Evolutionary conservation across 495 filamentous ascomycete genomes (phyloP), one percentile per base, ranked within the genome.

Genomic region (Bacidia rubella): DNA sequence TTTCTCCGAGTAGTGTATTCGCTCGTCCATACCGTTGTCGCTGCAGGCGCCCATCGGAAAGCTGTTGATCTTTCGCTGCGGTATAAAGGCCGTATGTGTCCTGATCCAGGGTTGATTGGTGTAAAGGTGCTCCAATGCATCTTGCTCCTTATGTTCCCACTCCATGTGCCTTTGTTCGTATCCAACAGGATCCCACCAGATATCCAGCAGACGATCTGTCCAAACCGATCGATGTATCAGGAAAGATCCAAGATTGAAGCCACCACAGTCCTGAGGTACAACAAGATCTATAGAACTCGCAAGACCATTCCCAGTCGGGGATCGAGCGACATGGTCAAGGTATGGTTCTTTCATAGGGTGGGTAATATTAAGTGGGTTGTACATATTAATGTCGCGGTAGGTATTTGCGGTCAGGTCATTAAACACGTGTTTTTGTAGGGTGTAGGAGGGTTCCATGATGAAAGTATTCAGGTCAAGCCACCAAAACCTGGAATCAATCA

Each of bases 91-190:
- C 0, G 88, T 84, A 50, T 87, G 82, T 39, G 82, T 81, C 53
- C 92, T 81, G 54, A 97, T 80, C 93, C 92, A 97, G 1, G 92
- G 86, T 61, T 97, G 92, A 57, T 81, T 82, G 27, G 72, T 78
- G 66, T 97, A 99, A 41, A 99, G 74, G 65, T 93, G 86, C 65
- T 97, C 89, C 40, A 99, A 66, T 12, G 92, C 85, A 64, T 96
- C 87, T 64, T 99, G 92, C 62, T 99, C 92, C 62, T 96, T 97
- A 70, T 97, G 93, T 61, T 92, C 88, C 92, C 92, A 99, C 54
- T 95, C 77, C 90, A 96, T 97, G 62, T 99, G 92, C 66, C 87
- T 90, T 69, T 97, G 93, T 68, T 99, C 92, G 67, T 99, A 99
- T 52, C 85, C 81, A 35, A 96, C 88, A 0, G 92, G 92, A 60